Conservation (phyloP, 805 yeast species). For the Suhomyces tanzawaensis region DNA sequence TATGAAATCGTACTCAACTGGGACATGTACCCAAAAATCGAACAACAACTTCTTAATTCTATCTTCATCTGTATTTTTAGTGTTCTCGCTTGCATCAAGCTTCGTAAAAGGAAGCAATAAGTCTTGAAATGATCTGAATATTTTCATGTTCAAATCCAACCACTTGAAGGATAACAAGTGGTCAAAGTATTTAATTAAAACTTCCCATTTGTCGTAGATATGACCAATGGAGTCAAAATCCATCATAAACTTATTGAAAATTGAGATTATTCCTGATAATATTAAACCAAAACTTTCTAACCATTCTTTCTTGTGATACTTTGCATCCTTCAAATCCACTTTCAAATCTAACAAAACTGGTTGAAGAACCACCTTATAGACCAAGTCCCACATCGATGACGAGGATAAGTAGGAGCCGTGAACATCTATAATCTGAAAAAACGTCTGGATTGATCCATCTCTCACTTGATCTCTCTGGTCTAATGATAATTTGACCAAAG, state of each 20-base stretch:
- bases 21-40: constrained; percentile 48
- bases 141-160: constrained; percentile 52
- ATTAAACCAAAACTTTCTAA: constrained; percentile 62
- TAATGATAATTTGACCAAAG: constrained; percentile 58
- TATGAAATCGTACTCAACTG: constrained; percentile 40
- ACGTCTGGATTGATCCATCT: constrained; percentile 86
- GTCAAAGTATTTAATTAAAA: constrained; percentile 50
- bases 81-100: neutral
- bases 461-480: constrained; percentile 78
- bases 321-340: constrained; percentile 18
- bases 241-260: constrained; percentile 54
- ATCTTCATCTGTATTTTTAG: no score
- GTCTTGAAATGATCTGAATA: constrained; percentile 54
- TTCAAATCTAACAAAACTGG: constrained; percentile 43
- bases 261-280: constrained; percentile 61
- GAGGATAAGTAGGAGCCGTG: constrained; percentile 17
- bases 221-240: constrained; percentile 25
- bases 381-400: constrained; percentile 55
- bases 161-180: constrained; percentile 39
- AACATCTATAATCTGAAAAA: constrained; percentile 59
- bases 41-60: constrained; percentile 41
- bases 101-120: constrained; percentile 38
- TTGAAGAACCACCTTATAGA: constrained; percentile 57
- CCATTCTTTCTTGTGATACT: constrained; percentile 40
- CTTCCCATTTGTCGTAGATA: constrained; percentile 49